Conservation (phyloP, 2,329 filamentous ascomycete species). For the Seiridium cupressi region DNA sequence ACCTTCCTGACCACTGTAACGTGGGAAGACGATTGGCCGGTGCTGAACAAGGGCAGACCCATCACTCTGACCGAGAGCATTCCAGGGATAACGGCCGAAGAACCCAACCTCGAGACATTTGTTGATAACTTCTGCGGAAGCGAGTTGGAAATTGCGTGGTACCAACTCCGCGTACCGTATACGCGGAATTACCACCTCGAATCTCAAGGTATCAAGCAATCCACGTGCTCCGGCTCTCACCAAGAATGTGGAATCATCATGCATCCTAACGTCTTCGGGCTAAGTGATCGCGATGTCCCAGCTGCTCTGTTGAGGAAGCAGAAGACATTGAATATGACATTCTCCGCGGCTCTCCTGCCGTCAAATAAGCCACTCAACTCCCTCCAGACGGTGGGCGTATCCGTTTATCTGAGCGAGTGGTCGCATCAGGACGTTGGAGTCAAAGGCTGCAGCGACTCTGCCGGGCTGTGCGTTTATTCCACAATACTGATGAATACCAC, state of each 20-base stretch:
- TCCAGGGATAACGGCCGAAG: neutral
- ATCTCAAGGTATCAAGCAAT: neutral
- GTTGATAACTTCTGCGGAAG: neutral
- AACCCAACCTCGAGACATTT: too few species aligned
- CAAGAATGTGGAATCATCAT: neutral
- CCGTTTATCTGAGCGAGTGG: constrained; percentile 22
- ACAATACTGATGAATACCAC: constrained; percentile 1
- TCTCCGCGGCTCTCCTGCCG: constrained; percentile 17
- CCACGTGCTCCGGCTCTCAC: neutral
- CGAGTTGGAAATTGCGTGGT: neutral
- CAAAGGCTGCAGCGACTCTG: constrained; percentile 20
- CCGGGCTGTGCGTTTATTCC: constrained; percentile 7
- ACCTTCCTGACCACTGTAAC: neutral
- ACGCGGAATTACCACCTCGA: neutral
- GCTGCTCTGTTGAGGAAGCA: constrained; percentile 27
- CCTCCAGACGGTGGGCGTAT: constrained; percentile 22
- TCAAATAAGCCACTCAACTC: constrained; percentile 12
- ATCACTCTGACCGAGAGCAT: neutral
- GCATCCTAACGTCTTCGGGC: constrained; percentile 16
- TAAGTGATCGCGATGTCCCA: constrained; percentile 27
- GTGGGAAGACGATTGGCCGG: neutral
- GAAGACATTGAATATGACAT: constrained; percentile 28
- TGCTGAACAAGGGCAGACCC: neutral
- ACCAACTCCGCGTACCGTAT: neutral
- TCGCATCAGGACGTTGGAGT: constrained; percentile 26